Evolutionary conservation across 345 rosid genomes (phyloP).

Genomic region (Brassica cretica): DNA sequence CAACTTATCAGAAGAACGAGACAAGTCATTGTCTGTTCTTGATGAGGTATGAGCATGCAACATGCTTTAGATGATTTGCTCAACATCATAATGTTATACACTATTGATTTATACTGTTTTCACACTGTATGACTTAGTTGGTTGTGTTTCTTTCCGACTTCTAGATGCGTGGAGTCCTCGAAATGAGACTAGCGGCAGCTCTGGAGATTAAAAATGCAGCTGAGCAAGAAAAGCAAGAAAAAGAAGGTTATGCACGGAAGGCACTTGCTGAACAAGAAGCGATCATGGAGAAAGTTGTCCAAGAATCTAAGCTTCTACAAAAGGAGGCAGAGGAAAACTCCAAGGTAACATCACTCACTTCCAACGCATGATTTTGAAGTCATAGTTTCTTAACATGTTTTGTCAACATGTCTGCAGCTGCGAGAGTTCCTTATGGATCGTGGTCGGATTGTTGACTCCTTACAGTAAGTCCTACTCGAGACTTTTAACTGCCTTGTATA

Average conservation of each 20-base stretch:
- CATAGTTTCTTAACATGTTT: neutral
- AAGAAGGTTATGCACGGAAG: constrained; percentile 53
- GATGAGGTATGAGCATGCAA: constrained; percentile 54
- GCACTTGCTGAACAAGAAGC: constrained; percentile 72
- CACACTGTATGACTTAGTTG: neutral
- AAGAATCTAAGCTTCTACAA: constrained; percentile 69
- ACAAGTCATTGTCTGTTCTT: constrained; percentile 69
- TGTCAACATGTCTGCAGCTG: constrained; percentile 52
- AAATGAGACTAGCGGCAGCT: constrained; percentile 58
- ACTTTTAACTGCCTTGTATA: too few relatives aligned
- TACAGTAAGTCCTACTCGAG: constrained; percentile 64
- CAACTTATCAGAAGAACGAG: constrained; percentile 70
- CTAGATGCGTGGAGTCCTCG: constrained; percentile 67
- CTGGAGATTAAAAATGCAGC: constrained; percentile 55
- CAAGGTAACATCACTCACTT: constrained; percentile 50
- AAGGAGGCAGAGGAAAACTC: constrained; percentile 77
- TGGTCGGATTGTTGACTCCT: constrained; percentile 65
- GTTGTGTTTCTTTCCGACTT: constrained; percentile 1
- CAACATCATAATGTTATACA: too few relatives aligned
- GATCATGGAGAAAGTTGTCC: constrained; percentile 69
- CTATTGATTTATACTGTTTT: too few relatives aligned
- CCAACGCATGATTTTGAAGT: constrained; percentile 9
- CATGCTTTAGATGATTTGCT: neutral
- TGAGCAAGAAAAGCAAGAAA: constrained; percentile 60
- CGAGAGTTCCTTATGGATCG: constrained; percentile 79